Base-by-base conservation (phyloP, 75 land plant species). In the Cunninghamia lanceolata region DNA sequence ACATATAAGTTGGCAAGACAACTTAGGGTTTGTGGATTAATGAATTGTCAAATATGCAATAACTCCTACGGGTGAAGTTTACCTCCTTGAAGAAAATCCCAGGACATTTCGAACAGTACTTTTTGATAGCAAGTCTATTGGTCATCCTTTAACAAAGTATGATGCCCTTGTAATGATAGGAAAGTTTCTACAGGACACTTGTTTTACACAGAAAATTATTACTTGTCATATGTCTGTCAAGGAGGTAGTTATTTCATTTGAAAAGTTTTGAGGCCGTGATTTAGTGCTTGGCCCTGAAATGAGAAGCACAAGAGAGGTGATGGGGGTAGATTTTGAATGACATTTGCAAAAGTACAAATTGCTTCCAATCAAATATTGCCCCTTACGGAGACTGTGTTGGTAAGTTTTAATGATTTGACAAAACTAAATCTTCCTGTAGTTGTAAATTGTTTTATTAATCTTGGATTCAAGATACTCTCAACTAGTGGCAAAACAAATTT, bases 11-110 rank as follows among this genome's bases (percentile, higher is more conserved):
- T 98, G 47, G 99, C 99, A 9, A 93, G 89, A 88, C 86, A 89
- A 74, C 91, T 98, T 40, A 86, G 88, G 40, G 99, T 98, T 7
- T 89, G 92, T 84, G 99, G 99, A 32, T 90, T 98, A 25, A 98
- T 98, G 99, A 98, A 98, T 83, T 98, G 99, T 87, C 99, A n/a
- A 98, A 87, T 98, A 96, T 91, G 99, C 99, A 17, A 95, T 98
- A 83, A 94, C 95, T 9, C 85, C 90, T 38, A 83, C 94, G 43
- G 91, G 93, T 35, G 96, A 95, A 14, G 97, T 98, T 42, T 96
- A 93, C 86, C 89, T 98, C 78, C 94, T 98, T 54, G 99, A 98
- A 84, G 99, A 99, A 1, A 98, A 98, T 83, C 99, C 99, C 28
- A 93, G 99, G 76, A 99, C 99, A 50, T 98, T 99, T 4, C 93